These are phyloP conservation scores for Tympanopsis confertula DNA, from an alignment of 2,329 filamentous ascomycete species.

Conservation along the genomic window DNA sequence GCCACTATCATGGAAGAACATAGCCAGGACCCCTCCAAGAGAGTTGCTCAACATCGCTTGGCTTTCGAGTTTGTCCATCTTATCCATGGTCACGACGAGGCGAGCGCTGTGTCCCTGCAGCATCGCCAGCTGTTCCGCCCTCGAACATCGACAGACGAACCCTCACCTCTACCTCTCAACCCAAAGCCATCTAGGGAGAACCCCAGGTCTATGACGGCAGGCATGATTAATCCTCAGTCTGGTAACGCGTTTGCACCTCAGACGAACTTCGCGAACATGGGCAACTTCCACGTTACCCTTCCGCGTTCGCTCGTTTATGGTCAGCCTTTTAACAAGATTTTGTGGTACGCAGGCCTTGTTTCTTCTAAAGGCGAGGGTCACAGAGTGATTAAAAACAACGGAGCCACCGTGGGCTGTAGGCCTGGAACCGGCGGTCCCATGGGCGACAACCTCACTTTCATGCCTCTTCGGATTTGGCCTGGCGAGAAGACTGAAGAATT, in stretches of 20 bases:
- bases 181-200: too few relatives aligned
- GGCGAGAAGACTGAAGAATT: conserved; percentile 29
- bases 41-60: conserved; percentile 48
- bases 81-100: conserved; percentile 35
- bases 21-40: conserved; percentile 37
- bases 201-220: not conserved
- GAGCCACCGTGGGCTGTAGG: conserved; percentile 34
- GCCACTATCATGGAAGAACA: conserved; percentile 39
- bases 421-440: conserved; percentile 24
- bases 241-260: conserved; percentile 22
- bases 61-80: conserved; percentile 50
- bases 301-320: conserved; percentile 34
- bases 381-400: conserved; percentile 32
- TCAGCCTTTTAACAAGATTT: conserved; percentile 32
- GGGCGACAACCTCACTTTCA: conserved; percentile 32
- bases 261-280: conserved; percentile 22
- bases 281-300: conserved; percentile 23
- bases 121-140: conserved; percentile 1
- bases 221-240: not conserved
- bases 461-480: conserved; percentile 29
- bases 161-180: not conserved
- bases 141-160: not conserved
- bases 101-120: not conserved
- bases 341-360: conserved; percentile 37
- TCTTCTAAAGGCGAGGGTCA: conserved; percentile 36